Evolutionary conservation across 78 protist species (phyloP).

Genomic region (Mantamonas sphyraenae): DNA sequence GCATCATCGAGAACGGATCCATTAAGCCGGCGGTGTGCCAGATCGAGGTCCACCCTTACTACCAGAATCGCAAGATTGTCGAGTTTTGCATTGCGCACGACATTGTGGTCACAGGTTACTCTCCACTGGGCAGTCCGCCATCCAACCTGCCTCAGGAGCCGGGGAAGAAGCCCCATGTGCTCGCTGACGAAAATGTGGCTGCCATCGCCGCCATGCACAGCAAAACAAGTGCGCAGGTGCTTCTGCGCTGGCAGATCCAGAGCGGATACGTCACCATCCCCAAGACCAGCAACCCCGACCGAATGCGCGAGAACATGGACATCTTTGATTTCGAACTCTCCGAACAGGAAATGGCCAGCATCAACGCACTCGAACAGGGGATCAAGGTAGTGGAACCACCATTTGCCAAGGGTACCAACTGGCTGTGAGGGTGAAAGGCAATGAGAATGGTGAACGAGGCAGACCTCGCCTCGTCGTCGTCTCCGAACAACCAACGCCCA

Average conservation of each 20-base stretch:
- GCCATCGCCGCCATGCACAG: not conserved
- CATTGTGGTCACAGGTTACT: not conserved
- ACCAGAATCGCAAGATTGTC: not conserved
- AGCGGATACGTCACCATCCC: constrained; percentile 10
- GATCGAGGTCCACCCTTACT: constrained; percentile 14
- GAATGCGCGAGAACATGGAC: constrained; percentile 13
- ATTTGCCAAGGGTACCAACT: too few species aligned
- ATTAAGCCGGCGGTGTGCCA: not conserved
- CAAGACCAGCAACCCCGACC: constrained; percentile 2
- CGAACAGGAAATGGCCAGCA: constrained; percentile 2
- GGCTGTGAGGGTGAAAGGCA: too few species aligned
- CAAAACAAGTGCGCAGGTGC: not conserved
- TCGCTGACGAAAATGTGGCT: too few species aligned
- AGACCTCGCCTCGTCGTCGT: too few species aligned
- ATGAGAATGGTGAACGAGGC: too few species aligned
- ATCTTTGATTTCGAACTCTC: constrained; percentile 4
- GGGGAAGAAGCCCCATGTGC: too few species aligned
- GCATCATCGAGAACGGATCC: not conserved
- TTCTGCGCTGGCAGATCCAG: constrained; percentile 3
- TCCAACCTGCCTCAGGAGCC: too few species aligned
- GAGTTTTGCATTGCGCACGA: not conserved
- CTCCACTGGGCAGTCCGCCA: constrained; percentile 4
- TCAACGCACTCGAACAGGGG: too few species aligned
- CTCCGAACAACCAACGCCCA: too few species aligned
- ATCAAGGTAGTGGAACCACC: too few species aligned